Evolutionary conservation across 228 moss, liverwort and hornwort species (phyloP).

Genomic region (Sphagnum fallax): DNA sequence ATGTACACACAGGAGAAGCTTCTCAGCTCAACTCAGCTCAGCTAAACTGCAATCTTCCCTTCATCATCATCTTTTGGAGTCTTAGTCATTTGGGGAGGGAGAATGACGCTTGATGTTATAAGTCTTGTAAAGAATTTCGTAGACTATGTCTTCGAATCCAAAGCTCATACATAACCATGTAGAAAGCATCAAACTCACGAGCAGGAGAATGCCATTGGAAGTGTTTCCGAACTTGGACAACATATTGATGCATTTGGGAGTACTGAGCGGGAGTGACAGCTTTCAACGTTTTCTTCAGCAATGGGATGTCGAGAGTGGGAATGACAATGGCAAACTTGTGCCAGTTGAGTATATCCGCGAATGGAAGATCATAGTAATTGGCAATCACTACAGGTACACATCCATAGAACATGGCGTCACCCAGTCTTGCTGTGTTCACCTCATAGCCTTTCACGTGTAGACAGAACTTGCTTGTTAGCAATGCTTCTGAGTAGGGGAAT

Average conservation of each 20-base stretch:
- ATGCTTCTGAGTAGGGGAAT: conserved; percentile 16
- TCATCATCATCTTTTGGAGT: no score
- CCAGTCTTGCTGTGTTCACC: conserved; percentile 34
- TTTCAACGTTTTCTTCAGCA: conserved; percentile 26
- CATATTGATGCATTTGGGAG: conserved; percentile 17
- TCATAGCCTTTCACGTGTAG: conserved; percentile 32
- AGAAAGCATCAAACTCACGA: conserved; percentile 26
- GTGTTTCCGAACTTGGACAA: conserved; percentile 12
- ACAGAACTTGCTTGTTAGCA: conserved; percentile 28
- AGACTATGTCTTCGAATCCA: conserved; percentile 17
- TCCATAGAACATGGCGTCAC: conserved; percentile 29
- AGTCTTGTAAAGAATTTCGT: no score
- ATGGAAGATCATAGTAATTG: conserved; percentile 40
- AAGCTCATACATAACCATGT: conserved; percentile 31
- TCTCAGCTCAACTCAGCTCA: no score
- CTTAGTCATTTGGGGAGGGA: no score
- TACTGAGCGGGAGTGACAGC: conserved; percentile 14
- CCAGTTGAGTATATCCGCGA: conserved; percentile 30
- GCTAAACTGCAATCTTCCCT: no score
- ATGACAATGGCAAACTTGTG: conserved; percentile 29
- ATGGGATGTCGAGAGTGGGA: conserved; percentile 10
- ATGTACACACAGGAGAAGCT: no score
- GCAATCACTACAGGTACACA: conserved; percentile 41
- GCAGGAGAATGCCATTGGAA: conserved; percentile 30
- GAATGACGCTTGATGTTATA: no score